These are phyloP conservation scores for Leptodontidium sp. DNA, from an alignment of 2,329 filamentous ascomycete genomes.

Conservation along the genomic window DNA sequence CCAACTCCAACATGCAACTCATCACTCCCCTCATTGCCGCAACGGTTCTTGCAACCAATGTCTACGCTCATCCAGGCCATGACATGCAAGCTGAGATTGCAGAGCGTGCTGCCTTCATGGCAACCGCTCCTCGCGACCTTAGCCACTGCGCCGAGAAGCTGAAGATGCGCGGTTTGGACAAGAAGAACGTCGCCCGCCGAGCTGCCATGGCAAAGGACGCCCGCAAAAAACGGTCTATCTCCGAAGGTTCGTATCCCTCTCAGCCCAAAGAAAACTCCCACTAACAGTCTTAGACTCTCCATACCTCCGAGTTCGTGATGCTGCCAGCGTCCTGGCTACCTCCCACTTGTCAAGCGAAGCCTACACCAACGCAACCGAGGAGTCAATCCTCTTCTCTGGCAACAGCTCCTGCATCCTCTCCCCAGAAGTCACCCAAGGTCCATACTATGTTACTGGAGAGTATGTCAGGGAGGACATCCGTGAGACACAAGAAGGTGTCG, in stretches of 20 bases:
- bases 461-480: slow-evolving; percentile 49
- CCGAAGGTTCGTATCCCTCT: slow-evolving; percentile 20
- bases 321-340: slow-evolving; percentile 28
- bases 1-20: slow-evolving; percentile 47
- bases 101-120: slow-evolving; percentile 48
- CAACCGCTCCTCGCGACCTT: slow-evolving; percentile 47
- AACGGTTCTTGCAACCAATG: slow-evolving; percentile 31
- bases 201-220: slow-evolving; percentile 46
- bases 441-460: slow-evolving; percentile 56
- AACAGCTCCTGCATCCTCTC: slow-evolving; percentile 58
- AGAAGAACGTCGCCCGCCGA: slow-evolving; percentile 47
- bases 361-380: slow-evolving; percentile 48
- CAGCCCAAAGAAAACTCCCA: neutral
- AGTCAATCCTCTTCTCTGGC: slow-evolving; percentile 51
- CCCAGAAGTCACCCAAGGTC: slow-evolving; percentile 62
- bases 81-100: slow-evolving; percentile 48
- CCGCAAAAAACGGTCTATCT: slow-evolving; percentile 46
- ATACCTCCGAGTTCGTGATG: slow-evolving; percentile 34
- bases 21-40: slow-evolving; percentile 38
- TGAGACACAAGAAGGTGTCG: slow-evolving; percentile 49
- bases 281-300: slow-evolving; percentile 18
- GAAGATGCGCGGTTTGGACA: slow-evolving; percentile 50
- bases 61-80: slow-evolving; percentile 51
- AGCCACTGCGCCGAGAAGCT: slow-evolving; percentile 51
- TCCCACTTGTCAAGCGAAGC: slow-evolving; percentile 34